Percentiles rank a stretch among this genome's conserved stretches.
Conservation (phyloP, 805 yeast genomes). For the Candida jianshihensis region DNA sequence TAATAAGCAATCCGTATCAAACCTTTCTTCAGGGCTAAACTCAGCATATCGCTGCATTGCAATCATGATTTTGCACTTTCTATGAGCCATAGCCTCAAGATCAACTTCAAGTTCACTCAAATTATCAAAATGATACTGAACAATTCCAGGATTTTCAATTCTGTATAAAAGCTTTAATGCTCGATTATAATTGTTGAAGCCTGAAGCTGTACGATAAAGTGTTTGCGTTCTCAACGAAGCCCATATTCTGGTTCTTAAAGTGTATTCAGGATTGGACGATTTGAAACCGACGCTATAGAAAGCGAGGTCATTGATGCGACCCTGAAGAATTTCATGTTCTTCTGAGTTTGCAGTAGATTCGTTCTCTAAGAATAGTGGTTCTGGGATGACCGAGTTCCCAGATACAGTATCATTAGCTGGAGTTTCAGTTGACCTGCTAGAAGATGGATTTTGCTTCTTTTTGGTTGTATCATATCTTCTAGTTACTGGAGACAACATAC, state of each 20-base stretch:
- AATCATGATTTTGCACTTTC: constrained; percentile 75
- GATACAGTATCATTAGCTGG: not conserved
- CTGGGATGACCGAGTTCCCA: not conserved
- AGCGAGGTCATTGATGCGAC: constrained; percentile 55
- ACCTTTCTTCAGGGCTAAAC: constrained; percentile 58
- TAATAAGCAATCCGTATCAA: constrained; percentile 59
- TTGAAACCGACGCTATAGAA: constrained; percentile 69
- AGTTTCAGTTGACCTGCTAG: not conserved
- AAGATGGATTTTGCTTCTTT: not conserved
- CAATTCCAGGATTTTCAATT: constrained; percentile 54
- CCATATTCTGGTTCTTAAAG: constrained; percentile 77
- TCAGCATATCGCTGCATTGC: constrained; percentile 81
- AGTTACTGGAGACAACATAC: constrained; percentile 23
- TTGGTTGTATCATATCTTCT: constrained; percentile 18
- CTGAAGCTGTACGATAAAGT: constrained; percentile 73
- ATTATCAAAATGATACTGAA: constrained; percentile 35
- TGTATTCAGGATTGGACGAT: constrained; percentile 53
- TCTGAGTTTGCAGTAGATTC: constrained; percentile 30
- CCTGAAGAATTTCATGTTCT: constrained; percentile 29
- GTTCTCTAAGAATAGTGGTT: constrained; percentile 3
- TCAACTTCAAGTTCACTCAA: constrained; percentile 58
- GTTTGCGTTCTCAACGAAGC: constrained; percentile 82
- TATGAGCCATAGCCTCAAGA: constrained; percentile 61
- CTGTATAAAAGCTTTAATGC: constrained; percentile 67
- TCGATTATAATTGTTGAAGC: constrained; percentile 70